Base-by-base conservation (phyloP, 163 green algal genomes). In the Volvox carteri region DNA sequence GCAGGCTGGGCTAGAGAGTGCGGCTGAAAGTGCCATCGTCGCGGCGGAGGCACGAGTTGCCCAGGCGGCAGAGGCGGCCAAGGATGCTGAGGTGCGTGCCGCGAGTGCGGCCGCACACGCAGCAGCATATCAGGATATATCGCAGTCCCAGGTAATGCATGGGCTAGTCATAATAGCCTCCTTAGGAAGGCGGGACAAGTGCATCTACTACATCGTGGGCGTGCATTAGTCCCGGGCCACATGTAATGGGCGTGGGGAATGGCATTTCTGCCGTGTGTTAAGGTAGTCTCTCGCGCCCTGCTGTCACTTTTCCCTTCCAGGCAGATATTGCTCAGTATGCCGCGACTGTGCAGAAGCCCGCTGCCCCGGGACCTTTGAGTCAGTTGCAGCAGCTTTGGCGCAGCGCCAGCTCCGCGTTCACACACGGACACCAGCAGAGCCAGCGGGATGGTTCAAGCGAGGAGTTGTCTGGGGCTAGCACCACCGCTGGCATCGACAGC, bases 71-170 rank as follows among this genome's bases (percentile, higher is more conserved):
- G 86, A 79, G 75, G 84, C 78, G 62, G 90, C 86, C 0, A 88
- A 89, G 67, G 81, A 91, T 33, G 90, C 90, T n/a, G 86, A 93
- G 83, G 83, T 9, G n/a, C 81, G 90, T 0, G 90, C 90, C 5
- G 90, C 90, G 12, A 68, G 67, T 8, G 81, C 90, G 30, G 90
- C 90, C n/a, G 80, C 90, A 18, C 67, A 89, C 33, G 81, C 90
- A 28, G 88, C 86, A 12, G 85, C 84, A 4, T 88, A 93, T 76
- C 79, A 93, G 83, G 90, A 93, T 77, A 78, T 89, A 28, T 60
- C 80, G 9, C 73, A 92, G 74, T 50, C 44, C 1, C 87, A 91
- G 79, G 87, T 86, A 39, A 60, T n/a, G n/a, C n/a, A n/a, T n/a
- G n/a, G n/a, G n/a, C n/a, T n/a, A n/a, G n/a, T n/a, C n/a, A n/a